A percentile compares a stretch with the other conserved stretches of the same genome.
Evolutionary conservation across 192 early-diverging fungal species (phyloP).

Genomic region (Lobosporangium transversale): DNA sequence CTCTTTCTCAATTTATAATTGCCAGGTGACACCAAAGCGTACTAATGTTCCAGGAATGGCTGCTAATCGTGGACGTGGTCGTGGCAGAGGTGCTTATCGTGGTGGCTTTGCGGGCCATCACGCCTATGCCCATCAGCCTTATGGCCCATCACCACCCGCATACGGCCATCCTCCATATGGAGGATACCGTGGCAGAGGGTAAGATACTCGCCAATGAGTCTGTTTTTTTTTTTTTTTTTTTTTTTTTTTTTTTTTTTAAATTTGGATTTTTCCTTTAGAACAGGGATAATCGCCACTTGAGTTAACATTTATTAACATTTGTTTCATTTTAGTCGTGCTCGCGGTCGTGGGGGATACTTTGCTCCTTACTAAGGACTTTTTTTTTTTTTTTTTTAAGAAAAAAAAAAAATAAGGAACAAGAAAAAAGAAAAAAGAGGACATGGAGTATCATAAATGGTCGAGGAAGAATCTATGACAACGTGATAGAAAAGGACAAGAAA

Average conservation of each 20-base stretch:
- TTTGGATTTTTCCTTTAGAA: too few species aligned
- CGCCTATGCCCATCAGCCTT: constrained; percentile 54
- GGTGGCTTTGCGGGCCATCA: constrained; percentile 68
- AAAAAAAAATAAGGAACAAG: too few species aligned
- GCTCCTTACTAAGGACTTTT: constrained; percentile 55
- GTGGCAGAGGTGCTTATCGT: constrained; percentile 74
- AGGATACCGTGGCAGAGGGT: constrained; percentile 61
- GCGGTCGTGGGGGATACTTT: constrained; percentile 53
- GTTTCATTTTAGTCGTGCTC: constrained; percentile 11
- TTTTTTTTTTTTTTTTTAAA: too few species aligned
- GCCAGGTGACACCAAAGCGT: constrained; percentile 84
- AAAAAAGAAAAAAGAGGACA: too few species aligned
- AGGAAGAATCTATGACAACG: too few species aligned
- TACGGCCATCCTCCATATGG: constrained; percentile 55
- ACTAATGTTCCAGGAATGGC: constrained; percentile 93
- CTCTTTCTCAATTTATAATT: not conserved
- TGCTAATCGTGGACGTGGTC: constrained; percentile 79
- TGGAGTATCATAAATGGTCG: too few species aligned
- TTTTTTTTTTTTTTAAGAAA: too few species aligned
- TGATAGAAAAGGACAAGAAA: too few species aligned
- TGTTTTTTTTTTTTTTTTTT: too few species aligned
- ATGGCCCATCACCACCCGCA: constrained; percentile 24
- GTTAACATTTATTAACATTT: not conserved
- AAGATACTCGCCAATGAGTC: too few species aligned
- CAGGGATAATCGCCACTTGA: too few species aligned